A percentile compares a stretch with the other conserved stretches of the same genome.
These are phyloP conservation scores for Cercospora sojina DNA, from an alignment of 2,329 filamentous ascomycete species.

Conservation along the genomic window DNA sequence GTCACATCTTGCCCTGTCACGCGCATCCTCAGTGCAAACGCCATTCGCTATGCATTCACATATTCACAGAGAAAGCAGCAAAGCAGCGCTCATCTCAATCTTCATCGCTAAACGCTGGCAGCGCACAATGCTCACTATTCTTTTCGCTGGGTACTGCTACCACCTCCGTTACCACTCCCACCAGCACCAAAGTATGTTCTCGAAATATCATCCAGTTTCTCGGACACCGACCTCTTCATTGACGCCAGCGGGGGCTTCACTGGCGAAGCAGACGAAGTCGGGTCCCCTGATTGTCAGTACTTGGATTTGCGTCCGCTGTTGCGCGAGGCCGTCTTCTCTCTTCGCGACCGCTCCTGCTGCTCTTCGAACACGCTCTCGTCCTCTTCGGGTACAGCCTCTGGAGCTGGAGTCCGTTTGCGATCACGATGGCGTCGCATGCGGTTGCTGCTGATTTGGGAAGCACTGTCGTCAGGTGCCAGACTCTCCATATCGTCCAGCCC, in stretches of 20 bases:
- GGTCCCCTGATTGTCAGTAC: conserved; percentile 18
- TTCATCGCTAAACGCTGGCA: not conserved
- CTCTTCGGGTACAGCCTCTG: conserved; percentile 69
- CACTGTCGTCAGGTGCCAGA: conserved; percentile 74
- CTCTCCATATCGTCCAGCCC: conserved; percentile 45
- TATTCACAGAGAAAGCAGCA: not conserved
- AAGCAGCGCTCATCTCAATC: not conserved
- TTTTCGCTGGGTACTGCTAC: conserved; percentile 14
- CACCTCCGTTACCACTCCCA: not conserved
- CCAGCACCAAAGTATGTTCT: conserved; percentile 13
- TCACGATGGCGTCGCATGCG: conserved; percentile 64
- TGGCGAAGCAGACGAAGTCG: conserved; percentile 4
- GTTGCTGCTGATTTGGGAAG: conserved; percentile 75
- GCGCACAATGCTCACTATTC: not conserved
- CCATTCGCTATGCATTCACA: conserved; percentile 15
- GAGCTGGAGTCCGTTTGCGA: conserved; percentile 66
- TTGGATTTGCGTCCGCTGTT: conserved; percentile 13
- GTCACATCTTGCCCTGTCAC: not conserved
- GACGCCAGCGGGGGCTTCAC: conserved; percentile 1
- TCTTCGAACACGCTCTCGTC: conserved; percentile 51
- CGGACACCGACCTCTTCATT: conserved; percentile 12
- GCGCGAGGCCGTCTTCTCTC: conserved; percentile 4
- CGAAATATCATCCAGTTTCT: conserved; percentile 11
- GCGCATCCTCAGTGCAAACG: not conserved
- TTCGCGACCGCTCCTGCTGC: conserved; percentile 12